Evolutionary conservation across 768 basidiomycete species (phyloP).

Genomic region (Leccinum subtestaceum): DNA sequence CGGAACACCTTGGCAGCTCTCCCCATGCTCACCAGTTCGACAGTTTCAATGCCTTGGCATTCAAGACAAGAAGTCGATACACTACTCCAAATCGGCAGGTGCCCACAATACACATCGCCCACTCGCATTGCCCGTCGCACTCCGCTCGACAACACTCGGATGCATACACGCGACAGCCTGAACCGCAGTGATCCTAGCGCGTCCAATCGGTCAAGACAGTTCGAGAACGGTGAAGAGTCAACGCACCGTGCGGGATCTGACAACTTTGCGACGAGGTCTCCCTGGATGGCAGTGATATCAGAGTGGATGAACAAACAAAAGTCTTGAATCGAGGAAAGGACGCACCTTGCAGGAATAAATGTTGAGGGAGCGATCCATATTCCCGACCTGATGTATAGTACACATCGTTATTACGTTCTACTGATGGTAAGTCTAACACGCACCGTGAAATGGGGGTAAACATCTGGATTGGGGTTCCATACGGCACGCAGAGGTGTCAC

Average conservation of each 20-base stretch:
- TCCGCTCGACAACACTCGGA: constrained; percentile 70
- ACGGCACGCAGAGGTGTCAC: constrained; percentile 72
- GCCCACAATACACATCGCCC: constrained; percentile 84
- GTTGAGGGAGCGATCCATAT: constrained; percentile 76
- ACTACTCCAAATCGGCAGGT: constrained; percentile 24
- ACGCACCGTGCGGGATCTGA: constrained; percentile 55
- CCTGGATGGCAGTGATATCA: constrained; percentile 37
- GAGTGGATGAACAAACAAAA: not conserved
- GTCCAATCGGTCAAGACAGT: not conserved
- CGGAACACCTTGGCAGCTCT: too few species aligned
- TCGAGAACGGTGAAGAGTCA: not conserved
- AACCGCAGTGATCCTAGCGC: constrained; percentile 66
- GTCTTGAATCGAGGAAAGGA: not conserved
- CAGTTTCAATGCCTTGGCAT: not conserved
- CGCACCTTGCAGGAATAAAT: constrained; percentile 70
- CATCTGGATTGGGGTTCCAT: constrained; percentile 76
- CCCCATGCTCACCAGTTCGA: not conserved
- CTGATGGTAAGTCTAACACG: constrained; percentile 18
- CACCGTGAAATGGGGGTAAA: constrained; percentile 82
- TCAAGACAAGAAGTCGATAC: not conserved
- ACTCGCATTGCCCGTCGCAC: constrained; percentile 73
- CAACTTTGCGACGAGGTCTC: constrained; percentile 65
- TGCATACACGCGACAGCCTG: constrained; percentile 92
- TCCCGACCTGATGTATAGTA: constrained; percentile 51
- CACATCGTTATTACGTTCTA: not conserved